Evolutionary conservation across 2,329 filamentous ascomycete species (phyloP).

Genomic region (Xylaria sp.): DNA sequence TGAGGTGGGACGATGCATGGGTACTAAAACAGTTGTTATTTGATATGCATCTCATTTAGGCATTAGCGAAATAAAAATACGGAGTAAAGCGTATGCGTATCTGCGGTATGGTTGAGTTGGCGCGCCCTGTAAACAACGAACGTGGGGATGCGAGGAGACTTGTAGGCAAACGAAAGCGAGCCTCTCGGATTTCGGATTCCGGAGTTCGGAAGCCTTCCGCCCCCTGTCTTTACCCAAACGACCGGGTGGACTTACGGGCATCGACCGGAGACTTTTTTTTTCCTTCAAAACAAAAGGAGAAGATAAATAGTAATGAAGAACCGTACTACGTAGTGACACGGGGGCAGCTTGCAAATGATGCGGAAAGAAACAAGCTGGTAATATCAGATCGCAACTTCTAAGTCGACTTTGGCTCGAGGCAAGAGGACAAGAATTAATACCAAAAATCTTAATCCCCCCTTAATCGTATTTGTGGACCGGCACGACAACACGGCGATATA

Average conservation of each 20-base stretch:
- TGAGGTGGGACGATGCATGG: background rate
- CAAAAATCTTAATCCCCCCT: background rate
- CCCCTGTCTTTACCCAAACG: background rate
- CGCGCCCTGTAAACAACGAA: background rate
- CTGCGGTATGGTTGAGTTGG: too few relatives aligned
- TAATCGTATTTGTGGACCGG: background rate
- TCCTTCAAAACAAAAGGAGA: background rate
- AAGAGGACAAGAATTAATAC: background rate
- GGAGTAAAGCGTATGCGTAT: too few relatives aligned
- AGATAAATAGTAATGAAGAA: slow-evolving; percentile 10
- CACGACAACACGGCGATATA: background rate
- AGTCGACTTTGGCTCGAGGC: background rate
- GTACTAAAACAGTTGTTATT: background rate
- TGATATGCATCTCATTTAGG: background rate
- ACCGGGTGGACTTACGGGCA: background rate
- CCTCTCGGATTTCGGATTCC: slow-evolving; percentile 31
- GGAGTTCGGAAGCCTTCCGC: slow-evolving; percentile 19
- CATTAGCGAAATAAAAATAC: background rate
- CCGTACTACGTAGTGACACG: background rate
- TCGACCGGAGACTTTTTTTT: background rate
- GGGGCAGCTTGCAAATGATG: background rate
- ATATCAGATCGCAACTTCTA: background rate
- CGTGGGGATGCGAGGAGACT: background rate
- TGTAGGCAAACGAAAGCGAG: background rate
- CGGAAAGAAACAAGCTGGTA: background rate